Evolutionary conservation across 2,329 filamentous ascomycete genomes (phyloP), one percentile per base, ranked within the genome.

Genomic region (Alternaria sp.): DNA sequence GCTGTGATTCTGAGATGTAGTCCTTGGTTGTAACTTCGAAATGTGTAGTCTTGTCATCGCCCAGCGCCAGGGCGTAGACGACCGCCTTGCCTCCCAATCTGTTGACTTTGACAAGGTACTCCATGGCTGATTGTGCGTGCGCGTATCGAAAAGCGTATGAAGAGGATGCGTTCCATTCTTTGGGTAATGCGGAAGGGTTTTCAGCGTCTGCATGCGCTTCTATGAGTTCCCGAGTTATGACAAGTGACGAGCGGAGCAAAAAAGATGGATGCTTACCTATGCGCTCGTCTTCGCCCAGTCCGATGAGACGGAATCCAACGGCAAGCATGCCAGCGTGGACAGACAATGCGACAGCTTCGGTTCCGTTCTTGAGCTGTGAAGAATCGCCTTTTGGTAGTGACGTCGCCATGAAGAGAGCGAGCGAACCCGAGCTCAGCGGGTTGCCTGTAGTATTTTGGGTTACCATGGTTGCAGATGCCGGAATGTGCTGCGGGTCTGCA

Each of bases 31-130:
- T 84, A 55, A 96, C 76, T 66, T 97, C 93, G 71, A 95, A 89
- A 42, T 89, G 88, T 58, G 89, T 85, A 53, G 94, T 95, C 67
- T 88, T 89, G 72, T 97, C 93, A 73, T 94, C 91, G 26, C 91
- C 91, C 16, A 94, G 78, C 1, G 88, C 93, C 41, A 96, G 83
- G 4, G 90, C 94, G 70, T 93, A 88, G 39, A 97, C 84, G 62
- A 97, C 89, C n/a, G 91, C 90, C 74, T 94, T 96, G 69, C 85
- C 85, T 43, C 94, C 93, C 70, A 97, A 85, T 54, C 93, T 87
- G 76, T 90, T 93, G 63, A 96, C 81, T 75, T 93, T 94, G 67
- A 97, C 78, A 28, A 97, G 84, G 74, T 91, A 97, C 60, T 90
- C 87, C 86, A 94, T 92, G 16, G 93, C 89, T 0, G 93, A 96